Evolutionary conservation across 2,329 filamentous ascomycete species (phyloP), one percentile per base, ranked within the genome.

Genomic region (Diaporthe humulicola): DNA sequence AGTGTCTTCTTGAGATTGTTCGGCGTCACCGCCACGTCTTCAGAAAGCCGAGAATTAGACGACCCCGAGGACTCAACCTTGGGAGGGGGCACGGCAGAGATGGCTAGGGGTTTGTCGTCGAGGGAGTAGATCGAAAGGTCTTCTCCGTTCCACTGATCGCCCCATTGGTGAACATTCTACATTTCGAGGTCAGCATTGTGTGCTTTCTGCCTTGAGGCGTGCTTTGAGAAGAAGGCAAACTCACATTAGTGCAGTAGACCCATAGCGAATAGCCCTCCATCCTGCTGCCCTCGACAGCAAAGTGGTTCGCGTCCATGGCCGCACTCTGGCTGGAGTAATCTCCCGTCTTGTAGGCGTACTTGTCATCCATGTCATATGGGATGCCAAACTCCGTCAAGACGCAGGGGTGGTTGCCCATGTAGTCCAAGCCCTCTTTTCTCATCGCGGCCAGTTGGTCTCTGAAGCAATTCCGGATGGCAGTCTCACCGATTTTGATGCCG

Each of bases 291-390:
- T 99, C 97, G 0, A 98, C 88, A 0, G 94, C 97, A 85, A 93
- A 99, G 82, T 98, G 95, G 82, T 98, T 99, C 71, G 97, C 97
- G 84, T 99, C 97, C 87, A 99, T 93, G 9, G 97, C 97, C 2
- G 94, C 92, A 45, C 93, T 94, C 82, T 99, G 97, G 79, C 95
- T 98, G 58, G 94, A 93, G 84, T 98, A 99, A 83, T 99, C 94
- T 10, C 97, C 97, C 8, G 95, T 98, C 84, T 95, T 94, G 85
- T 99, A 99, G 1, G 97, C 97, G 80, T 97, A 89, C 84, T 98
- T 96, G 78, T 98, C 93, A 81, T 99, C 96, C 97, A 99, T 98
- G 81, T 99, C 97, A 81, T 98, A 99, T 0, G 97, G 97, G 74
- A 99, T 98, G 10, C 97, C 97, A 80, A 98, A 98, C 82, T 99